Base-by-base conservation (phyloP, 345 rosid genomes). In the Noccaea bulbosa region DNA sequence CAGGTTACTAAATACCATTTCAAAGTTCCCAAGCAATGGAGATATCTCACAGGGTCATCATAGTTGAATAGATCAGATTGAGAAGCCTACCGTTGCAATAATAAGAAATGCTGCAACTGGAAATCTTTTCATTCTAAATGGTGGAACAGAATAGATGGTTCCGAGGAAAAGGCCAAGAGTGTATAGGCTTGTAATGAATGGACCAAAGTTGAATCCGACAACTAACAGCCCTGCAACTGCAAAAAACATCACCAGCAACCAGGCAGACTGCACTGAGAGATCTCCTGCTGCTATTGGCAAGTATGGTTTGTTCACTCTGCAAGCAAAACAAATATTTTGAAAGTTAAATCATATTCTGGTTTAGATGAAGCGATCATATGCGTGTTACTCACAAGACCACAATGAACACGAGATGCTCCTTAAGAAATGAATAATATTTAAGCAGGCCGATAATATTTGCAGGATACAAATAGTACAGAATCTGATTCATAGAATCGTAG, bases 221-320 rank as follows among this genome's bases (percentile, higher is more conserved):
- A 87, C 85, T 71, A 75, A 57, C 48, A 87, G 80, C 61, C 98
- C 98, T 15, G 88, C 57, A 73, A 86, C 79, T 34, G 91, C 92
- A 78, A 93, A 90, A 79, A 80, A 79, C 70, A 85, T 70, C 77
- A 93, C 98, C 88, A 93, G 65, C 50, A 83, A 61, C 98, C 98
- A 93, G 16, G 98, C 98, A 62, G 87, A 81, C 73, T 86, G 87
- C 69, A 88, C 88, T 27, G 97, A 90, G 41, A 93, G 97, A 80
- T 93, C 98, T 71, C 98, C 98, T 16, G 98, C 97, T 78, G 96
- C 98, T 76, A 93, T 88, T 58, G 97, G 98, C 75, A 93, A 83
- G 79, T 93, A 90, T 16, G 98, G 98, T 77, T 93, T 93, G 82
- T 93, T 93, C 80, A 93, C 98, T 86, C 97, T 93, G 85, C 83